A percentile compares a stretch with the other conserved stretches of the same genome.
Evolutionary conservation across 768 basidiomycete genomes (phyloP).

Genomic region (Mycena maculata): DNA sequence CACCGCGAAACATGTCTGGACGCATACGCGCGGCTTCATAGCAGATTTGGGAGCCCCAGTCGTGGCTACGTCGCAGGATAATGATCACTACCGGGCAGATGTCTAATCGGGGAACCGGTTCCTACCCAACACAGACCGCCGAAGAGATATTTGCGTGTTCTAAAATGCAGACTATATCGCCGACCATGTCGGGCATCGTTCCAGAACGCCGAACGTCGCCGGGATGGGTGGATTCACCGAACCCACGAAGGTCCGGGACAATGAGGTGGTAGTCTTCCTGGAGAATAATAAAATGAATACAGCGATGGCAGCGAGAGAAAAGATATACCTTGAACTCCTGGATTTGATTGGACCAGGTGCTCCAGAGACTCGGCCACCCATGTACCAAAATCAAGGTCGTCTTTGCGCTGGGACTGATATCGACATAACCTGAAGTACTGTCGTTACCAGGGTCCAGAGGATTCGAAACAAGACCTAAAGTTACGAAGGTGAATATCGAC

Average conservation of each 20-base stretch:
- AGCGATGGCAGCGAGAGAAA: not conserved
- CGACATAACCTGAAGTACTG: constrained; percentile 64
- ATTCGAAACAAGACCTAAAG: not conserved
- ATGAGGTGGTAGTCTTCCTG: constrained; percentile 73
- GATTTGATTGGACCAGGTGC: constrained; percentile 79
- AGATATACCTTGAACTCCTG: constrained; percentile 65
- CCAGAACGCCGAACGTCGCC: constrained; percentile 70
- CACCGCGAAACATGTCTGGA: constrained; percentile 71
- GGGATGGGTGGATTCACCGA: constrained; percentile 75
- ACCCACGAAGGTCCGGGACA: constrained; percentile 75
- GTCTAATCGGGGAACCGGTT: not conserved
- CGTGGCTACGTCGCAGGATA: constrained; percentile 60
- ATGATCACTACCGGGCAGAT: not conserved
- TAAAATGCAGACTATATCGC: constrained; percentile 74
- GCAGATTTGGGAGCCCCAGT: constrained; percentile 79
- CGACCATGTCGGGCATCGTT: constrained; percentile 68
- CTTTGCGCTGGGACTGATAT: constrained; percentile 42
- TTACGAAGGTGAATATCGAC: constrained; percentile 60
- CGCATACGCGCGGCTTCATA: constrained; percentile 76
- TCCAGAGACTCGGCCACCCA: constrained; percentile 86
- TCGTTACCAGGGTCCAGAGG: not conserved
- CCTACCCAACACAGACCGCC: constrained; percentile 74
- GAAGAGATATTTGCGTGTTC: constrained; percentile 58
- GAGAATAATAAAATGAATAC: constrained; percentile 1
- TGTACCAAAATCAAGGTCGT: constrained; percentile 75